These are phyloP conservation scores for Neltuma alba DNA, from an alignment of 306 rosid genomes.

Conservation along the genomic window DNA sequence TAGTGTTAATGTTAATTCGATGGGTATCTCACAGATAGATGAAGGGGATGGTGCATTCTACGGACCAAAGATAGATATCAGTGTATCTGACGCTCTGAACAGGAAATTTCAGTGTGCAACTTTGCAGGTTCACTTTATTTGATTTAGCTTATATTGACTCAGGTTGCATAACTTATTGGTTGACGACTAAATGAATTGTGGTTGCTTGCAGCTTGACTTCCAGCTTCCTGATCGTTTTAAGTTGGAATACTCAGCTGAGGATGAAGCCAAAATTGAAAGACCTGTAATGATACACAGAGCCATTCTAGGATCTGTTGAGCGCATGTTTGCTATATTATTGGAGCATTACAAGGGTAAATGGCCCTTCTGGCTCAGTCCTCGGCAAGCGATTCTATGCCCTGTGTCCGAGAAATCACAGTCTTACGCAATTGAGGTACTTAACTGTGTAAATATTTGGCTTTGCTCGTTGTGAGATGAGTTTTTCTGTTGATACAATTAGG, in stretches of 20 bases:
- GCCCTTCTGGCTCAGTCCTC: conserved; percentile 99
- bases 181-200: conserved; percentile 37
- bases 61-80: conserved; percentile 94
- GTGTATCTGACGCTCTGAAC: conserved; percentile 86
- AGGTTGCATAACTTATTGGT: conserved; percentile 15
- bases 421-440: conserved; percentile 68
- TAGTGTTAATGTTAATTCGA: conserved; percentile 42
- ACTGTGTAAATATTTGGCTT: conserved; percentile 20
- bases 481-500: too few species aligned
- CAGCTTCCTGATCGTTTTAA: conserved; percentile 92
- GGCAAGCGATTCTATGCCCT: conserved; percentile 92
- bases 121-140: conserved; percentile 64
- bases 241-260: conserved; percentile 91
- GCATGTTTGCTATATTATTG: conserved; percentile 91
- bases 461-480: too few species aligned
- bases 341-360: conserved; percentile 98
- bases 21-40: conserved; percentile 56
- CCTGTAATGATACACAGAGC: conserved; percentile 99
- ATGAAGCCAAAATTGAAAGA: conserved; percentile 84
- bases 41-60: conserved; percentile 97
- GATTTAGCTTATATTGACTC: conserved; percentile 16
- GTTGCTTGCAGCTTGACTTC: conserved; percentile 88
- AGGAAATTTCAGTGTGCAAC: conserved; percentile 96
- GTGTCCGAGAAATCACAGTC: conserved; percentile 88
- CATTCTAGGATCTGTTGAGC: conserved; percentile 87